Conservation (phyloP, 106 monocot genomes). For the Acorus calamus region DNA sequence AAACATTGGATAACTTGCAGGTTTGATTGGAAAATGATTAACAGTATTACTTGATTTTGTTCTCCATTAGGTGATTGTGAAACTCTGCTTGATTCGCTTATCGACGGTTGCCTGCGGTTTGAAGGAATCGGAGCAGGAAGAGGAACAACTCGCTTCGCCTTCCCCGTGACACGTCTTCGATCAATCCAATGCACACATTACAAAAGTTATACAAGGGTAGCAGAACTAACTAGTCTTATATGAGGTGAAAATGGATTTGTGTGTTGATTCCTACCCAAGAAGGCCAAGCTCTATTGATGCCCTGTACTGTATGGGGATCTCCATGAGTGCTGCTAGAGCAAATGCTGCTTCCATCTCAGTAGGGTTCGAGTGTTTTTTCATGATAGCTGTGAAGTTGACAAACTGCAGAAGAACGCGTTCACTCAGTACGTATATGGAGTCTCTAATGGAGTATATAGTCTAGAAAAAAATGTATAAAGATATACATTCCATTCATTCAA, state of each 20-base stretch:
- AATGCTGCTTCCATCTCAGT: slow-evolving; percentile 55
- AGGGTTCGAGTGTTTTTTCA: slow-evolving; percentile 24
- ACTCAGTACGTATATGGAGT: background rate
- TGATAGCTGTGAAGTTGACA: slow-evolving; percentile 69
- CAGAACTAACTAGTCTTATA: too few relatives aligned
- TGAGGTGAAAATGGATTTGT: background rate
- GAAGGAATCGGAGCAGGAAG: slow-evolving; percentile 34
- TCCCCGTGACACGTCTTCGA: slow-evolving; percentile 32
- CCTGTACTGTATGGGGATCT: slow-evolving; percentile 63
- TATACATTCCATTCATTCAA: background rate
- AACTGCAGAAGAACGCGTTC: slow-evolving; percentile 31
- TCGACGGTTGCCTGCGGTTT: slow-evolving; percentile 13
- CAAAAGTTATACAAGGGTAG: too few relatives aligned
- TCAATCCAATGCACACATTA: background rate
- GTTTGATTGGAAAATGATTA: too few relatives aligned
- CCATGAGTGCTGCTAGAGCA: slow-evolving; percentile 75
- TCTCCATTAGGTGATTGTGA: slow-evolving; percentile 9
- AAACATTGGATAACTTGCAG: background rate
- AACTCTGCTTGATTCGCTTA: slow-evolving; percentile 1
- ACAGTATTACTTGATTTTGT: slow-evolving; percentile 15
- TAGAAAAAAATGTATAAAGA: too few relatives aligned
- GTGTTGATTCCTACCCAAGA: slow-evolving; percentile 35
- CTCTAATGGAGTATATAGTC: too few relatives aligned
- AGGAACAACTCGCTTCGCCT: slow-evolving; percentile 27
- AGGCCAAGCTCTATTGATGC: slow-evolving; percentile 55